A percentile compares a stretch with the other conserved stretches of the same genome.
Conservation (phyloP, 306 rosid species). For the Ceratonia siliqua region DNA sequence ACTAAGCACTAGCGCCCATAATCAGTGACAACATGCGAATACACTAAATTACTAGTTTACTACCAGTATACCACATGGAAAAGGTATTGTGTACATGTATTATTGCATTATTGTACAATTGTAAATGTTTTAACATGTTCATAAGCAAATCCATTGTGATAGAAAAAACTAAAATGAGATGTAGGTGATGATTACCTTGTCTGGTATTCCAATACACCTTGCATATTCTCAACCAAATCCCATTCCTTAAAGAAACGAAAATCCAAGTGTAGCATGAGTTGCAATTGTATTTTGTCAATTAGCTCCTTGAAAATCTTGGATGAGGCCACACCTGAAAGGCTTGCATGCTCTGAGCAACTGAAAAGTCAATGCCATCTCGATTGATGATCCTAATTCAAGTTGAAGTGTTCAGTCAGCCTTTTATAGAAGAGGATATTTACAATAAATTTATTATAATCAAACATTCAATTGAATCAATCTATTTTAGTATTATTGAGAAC, state of each 20-base stretch:
- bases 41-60: neutral
- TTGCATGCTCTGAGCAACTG: slow-evolving; percentile 97
- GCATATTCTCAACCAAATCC: slow-evolving; percentile 95
- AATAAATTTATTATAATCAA: too few species aligned
- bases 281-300: slow-evolving; percentile 35
- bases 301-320: slow-evolving; percentile 27
- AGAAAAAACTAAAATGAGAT: slow-evolving; percentile 20
- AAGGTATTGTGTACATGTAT: neutral
- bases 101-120: neutral
- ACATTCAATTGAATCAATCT: too few species aligned
- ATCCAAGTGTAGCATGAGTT: slow-evolving; percentile 25
- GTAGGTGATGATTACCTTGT: slow-evolving; percentile 65
- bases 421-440: slow-evolving; percentile 11
- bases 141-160: slow-evolving; percentile 3
- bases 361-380: slow-evolving; percentile 95
- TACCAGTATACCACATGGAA: slow-evolving; percentile 10
- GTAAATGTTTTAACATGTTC: neutral
- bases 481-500: too few species aligned
- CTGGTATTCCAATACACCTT: slow-evolving; percentile 95
- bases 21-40: neutral
- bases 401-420: slow-evolving; percentile 33
- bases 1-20: neutral
- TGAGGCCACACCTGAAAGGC: slow-evolving; percentile 76
- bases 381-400: slow-evolving; percentile 73
- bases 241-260: slow-evolving; percentile 68